Evolutionary conservation across 2,329 filamentous ascomycete species (phyloP).

Genomic region (Pseudogymnoascus sp.): DNA sequence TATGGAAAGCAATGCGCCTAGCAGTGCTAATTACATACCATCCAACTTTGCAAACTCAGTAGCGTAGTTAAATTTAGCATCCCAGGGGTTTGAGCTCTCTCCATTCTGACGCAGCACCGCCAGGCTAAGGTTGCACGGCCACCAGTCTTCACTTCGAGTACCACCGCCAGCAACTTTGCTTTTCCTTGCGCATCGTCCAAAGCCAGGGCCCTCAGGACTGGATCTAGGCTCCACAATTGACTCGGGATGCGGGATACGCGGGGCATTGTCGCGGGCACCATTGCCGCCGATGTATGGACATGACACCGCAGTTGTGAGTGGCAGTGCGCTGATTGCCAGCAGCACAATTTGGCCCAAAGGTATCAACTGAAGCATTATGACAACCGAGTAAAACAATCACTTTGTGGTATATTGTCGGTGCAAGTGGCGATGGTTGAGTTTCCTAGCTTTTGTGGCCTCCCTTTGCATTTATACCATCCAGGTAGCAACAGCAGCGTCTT

Average conservation of each 20-base stretch:
- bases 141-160: slow-evolving; percentile 49
- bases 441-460: not conserved
- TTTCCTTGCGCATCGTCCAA: slow-evolving; percentile 20
- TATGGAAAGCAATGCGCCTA: not conserved
- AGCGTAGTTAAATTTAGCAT: slow-evolving; percentile 47
- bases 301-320: not conserved
- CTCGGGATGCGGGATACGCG: not conserved
- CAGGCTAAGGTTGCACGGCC: slow-evolving; percentile 47
- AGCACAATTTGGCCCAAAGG: not conserved
- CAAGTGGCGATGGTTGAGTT: not conserved
- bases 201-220: slow-evolving; percentile 9
- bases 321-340: not conserved
- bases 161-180: slow-evolving; percentile 36
- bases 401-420: not conserved
- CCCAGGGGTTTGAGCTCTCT: slow-evolving; percentile 41
- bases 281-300: not conserved
- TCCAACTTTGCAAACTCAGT: slow-evolving; percentile 51
- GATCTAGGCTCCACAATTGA: slow-evolving; percentile 1
- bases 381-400: not conserved
- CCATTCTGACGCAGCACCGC: slow-evolving; percentile 53
- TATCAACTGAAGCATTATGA: not conserved
- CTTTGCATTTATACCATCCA: not conserved
- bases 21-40: slow-evolving; percentile 34
- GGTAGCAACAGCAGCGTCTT: not conserved
- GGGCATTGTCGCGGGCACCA: not conserved